Base-by-base conservation (phyloP, 805 yeast genomes). In the Brettanomyces sp. region DNA sequence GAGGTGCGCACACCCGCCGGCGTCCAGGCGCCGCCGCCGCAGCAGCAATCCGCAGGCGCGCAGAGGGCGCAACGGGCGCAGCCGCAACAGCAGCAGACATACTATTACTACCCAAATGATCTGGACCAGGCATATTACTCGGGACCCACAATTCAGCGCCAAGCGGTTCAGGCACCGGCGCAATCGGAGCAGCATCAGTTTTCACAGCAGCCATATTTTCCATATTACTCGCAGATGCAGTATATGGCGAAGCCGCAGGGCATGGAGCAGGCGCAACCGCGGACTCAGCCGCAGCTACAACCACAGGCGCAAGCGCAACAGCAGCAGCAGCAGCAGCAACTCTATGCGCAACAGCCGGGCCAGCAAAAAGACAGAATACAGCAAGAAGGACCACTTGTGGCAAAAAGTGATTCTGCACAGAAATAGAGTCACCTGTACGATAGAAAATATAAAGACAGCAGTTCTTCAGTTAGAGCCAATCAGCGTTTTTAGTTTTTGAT, bases 1-100 rank as follows among this genome's bases (percentile, higher is more conserved):
- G 77, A 77, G 58, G 85, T 80, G 41, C 75, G 82, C 18, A 18
- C 18, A 18, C 18, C 18, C 18, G 18, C 18, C 56, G 85, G 80
- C 59, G 80, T 80, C 53, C 79, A 80, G 60, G 55, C 58, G 45
- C 64, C 64, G 35, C 18, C 18, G 2, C 18, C 1, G 18, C 64
- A 64, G 39, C 67, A 62, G 47, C 69, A 65, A 48, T 67, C 68
- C 7, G 58, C 67, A 3, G 67, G 66, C 42, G 60, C n/a, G 6
- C 6, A 11, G 14, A n/a, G 11, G 12, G 40, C 22, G 18, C 18
- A 18, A 18, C 18, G 2, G 18, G 18, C 18, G 18, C 18, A 18
- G n/a, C 45, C 24, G 22, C 36, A 22, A 8, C 38, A 39, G 35
- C 36, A 41, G 22, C 44, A 41, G 30, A 14, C 44, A 11, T 14